phyloP scores from a whole-genome alignment of 2,329 filamentous ascomycete genomes.

The Colletotrichum acutatum region DNA sequence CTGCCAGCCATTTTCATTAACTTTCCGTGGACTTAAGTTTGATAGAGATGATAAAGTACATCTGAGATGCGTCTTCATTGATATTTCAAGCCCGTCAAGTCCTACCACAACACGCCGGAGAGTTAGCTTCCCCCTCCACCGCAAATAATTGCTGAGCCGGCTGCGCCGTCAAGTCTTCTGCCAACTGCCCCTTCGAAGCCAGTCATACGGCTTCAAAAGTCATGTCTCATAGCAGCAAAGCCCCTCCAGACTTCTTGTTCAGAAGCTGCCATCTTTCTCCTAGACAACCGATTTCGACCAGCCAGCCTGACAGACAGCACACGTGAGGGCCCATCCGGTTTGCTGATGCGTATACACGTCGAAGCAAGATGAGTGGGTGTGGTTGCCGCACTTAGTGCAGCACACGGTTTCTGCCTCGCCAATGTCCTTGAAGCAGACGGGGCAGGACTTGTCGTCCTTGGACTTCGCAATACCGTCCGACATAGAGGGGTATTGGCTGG shows the following conservation, averaged over 20 bases:
- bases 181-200: background rate
- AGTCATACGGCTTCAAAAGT: background rate
- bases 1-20: background rate
- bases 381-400: slow-evolving; percentile 27
- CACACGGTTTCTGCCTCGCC: background rate
- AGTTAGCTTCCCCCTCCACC: background rate
- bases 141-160: background rate
- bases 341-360: background rate
- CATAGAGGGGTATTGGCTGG: slow-evolving; percentile 10
- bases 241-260: background rate
- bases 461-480: slow-evolving; percentile 26
- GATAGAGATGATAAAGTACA: background rate
- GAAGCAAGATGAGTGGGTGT: slow-evolving; percentile 28
- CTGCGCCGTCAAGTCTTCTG: background rate
- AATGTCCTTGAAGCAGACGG: slow-evolving; percentile 26
- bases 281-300: slow-evolving; percentile 6
- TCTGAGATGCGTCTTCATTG: background rate
- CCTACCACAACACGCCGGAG: no score
- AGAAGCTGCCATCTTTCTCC: background rate
- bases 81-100: background rate
- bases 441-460: slow-evolving; percentile 18
- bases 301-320: slow-evolving; percentile 10
- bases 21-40: background rate
- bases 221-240: background rate
- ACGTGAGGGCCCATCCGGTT: slow-evolving; percentile 12